Evolutionary conservation across 2,329 filamentous ascomycete genomes (phyloP), one percentile per base, ranked within the genome.

Genomic region (Calonectria henricotiae): DNA sequence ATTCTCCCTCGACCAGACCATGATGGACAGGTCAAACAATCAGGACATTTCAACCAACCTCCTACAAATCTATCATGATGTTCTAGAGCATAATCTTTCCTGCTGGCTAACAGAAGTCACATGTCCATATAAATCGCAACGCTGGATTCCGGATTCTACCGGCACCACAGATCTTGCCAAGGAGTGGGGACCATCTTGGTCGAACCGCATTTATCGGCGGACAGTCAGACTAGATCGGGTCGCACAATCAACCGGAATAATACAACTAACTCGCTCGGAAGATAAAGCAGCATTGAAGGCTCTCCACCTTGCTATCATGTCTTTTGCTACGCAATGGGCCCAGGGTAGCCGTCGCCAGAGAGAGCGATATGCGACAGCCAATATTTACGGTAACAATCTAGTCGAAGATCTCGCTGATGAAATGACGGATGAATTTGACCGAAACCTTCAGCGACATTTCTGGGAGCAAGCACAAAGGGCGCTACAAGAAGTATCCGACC

Each of bases 381-480:
- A 17, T 3, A 39, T 61, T 7, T 44, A 15, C 8, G 41, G 46
- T 1, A 71, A 69, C n/a, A 70, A 70, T 15, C 55, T 60, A 17
- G 66, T 74, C 2, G 73, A 75, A 6, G 74, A 75, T 15, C 67
- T 76, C 5, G 68, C 73, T 9, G 67, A 72, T 37, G 74, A 76
- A 1, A 64, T 77, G 11, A 62, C 69, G 5, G 81, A 82, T 12
- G 82, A 83, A 12, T 83, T 84, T 63, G 82, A 84, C 67, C 77
- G 80, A 12, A 77, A 73, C 1, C 76, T 84, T 4, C 82, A 83
- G 43, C 75, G 77, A 1, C 70, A 78, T 2, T 75, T 84, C 3
- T 84, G 82, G 82, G 79, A 79, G 20, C 81, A 83, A 62, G 81
- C 82, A 0, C 78, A 78, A 23, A 73, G 66, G n/a, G 78, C 79